Evolutionary conservation across 176 grass and related monocot species (phyloP), one percentile per base, ranked within the genome.

Genomic region (Elaeis guineensis): DNA sequence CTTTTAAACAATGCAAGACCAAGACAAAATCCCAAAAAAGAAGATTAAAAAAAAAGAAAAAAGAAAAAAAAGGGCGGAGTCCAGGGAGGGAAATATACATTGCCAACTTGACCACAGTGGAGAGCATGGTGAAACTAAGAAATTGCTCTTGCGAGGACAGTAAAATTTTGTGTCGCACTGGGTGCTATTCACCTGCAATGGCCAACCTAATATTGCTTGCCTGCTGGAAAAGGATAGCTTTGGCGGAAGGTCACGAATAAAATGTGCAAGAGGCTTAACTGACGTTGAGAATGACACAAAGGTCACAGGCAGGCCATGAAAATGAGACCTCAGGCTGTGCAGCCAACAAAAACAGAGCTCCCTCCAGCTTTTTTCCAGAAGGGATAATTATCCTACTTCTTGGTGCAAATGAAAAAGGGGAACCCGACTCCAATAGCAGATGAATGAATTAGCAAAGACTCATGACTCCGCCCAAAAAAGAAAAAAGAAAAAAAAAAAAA

Each of bases 21-120:
- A 65, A 26, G 63, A 26, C 63, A 65, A 65, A 65, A 65, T 28
- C 63, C 63, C 63, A 21, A 18, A 62, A 62, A 52, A 12, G 50
- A 65, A 26, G 21, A 65, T 51, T 25, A 7, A 15, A 28, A 65
- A 65, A 28, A 52, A 19, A 52, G 2, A 2, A 14, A 65, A 52
- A 8, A 17, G 16, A 25, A 25, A 51, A 65, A 22, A 52, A n/a
- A n/a, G n/a, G 24, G 63, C 62, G 6, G 35, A 44, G 9, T 4
- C 14, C 20, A 30, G 6, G 5, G 20, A n/a, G 16, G 30, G 17
- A 35, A 32, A 62, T 44, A n/a, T 39, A 9, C 18, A 62, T 62
- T 17, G 48, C 35, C 35, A 44, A 17, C 39, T 50, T 23, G 62
- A 25, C 12, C 3, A 16, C 14, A 4, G 11, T 16, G 15, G 3